A percentile compares a stretch with the other conserved stretches of the same genome.
Conservation (phyloP, 306 rosid genomes). For the Ammopiptanthus mongolicus region DNA sequence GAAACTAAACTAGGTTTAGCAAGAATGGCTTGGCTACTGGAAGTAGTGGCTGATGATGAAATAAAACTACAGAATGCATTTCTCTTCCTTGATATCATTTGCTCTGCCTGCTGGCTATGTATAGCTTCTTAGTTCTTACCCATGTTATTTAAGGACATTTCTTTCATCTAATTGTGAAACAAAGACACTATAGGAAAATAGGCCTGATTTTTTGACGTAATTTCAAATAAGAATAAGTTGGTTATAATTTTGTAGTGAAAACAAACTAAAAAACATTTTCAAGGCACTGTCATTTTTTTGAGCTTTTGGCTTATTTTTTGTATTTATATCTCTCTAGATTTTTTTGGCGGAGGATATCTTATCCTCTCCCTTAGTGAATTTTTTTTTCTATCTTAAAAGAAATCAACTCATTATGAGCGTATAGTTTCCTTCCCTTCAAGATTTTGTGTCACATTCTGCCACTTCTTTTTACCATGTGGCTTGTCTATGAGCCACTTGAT, state of each 20-base stretch:
- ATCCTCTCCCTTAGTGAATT: neutral
- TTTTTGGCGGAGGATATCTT: neutral
- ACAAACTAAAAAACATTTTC: neutral
- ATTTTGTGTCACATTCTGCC: neutral
- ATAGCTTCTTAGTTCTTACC: neutral
- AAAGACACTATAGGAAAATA: neutral
- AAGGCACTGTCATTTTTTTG: neutral
- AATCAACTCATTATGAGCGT: neutral
- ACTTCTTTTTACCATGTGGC: neutral
- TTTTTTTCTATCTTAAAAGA: too few relatives aligned
- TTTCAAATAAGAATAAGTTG: too few relatives aligned
- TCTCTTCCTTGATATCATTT: neutral
- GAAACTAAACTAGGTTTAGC: neutral
- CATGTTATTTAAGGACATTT: neutral
- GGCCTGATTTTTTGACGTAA: neutral
- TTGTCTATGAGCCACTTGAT: constrained; percentile 19
- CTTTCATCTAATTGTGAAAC: neutral
- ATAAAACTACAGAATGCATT: too few relatives aligned
- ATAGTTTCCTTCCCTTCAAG: neutral
- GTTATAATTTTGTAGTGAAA: neutral
- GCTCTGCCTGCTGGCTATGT: neutral
- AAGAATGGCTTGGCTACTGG: neutral
- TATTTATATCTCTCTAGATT: neutral
- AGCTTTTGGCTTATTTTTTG: neutral
- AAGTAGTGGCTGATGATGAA: too few relatives aligned